Base-by-base conservation (phyloP, 805 yeast genomes). In the Grigorovia yakushimaensis region DNA sequence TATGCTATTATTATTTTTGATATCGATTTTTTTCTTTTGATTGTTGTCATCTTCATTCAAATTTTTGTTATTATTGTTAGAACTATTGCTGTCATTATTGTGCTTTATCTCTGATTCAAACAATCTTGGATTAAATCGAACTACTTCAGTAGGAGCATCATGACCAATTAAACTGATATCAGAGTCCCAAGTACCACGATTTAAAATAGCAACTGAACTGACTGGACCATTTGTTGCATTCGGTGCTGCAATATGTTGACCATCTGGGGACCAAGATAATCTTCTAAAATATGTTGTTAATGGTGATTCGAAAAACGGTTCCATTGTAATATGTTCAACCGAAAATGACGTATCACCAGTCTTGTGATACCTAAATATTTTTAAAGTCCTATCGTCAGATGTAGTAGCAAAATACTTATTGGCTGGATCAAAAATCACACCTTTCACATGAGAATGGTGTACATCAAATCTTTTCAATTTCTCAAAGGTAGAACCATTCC, bases 361-460 rank as follows among this genome's bases (percentile, higher is more conserved):
- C 49, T 81, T 79, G 55, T 88, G 88, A 63, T 89, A 93, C 48
- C 97, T 73, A 61, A 91, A 86, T 23, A 93, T 79, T 49, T 95
- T 76, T 43, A 91, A 81, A 0, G 96, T 84, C 59, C 98, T 73
- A 66, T 93, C 99, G 66, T 93, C 99, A 1, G 96, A 85, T 20
- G 94, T 89, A 0, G 99, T 91, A 7, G 96, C 97, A 69, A 93
- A 93, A 64, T 88, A 93, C 67, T 93, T 93, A 64, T 88, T 88
- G 2, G 98, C 98, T 0, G 99, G 99, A 62, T 93, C 99, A 65
- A 93, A 93, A 1, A 91, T 91, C 11, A 93, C 86, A 48, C 98
- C 98, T 65, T 93, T 93, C 23, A 93, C 97, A 68, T 86, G 91
- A 2, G 95, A 85, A 61, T 88, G 94, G 64, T 93, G 98, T 20